Percentiles rank a stretch among this genome's conserved stretches.
These are phyloP conservation scores for Pestalotiopsis sp. DNA, from an alignment of 2,329 filamentous ascomycete species.

Conservation along the genomic window DNA sequence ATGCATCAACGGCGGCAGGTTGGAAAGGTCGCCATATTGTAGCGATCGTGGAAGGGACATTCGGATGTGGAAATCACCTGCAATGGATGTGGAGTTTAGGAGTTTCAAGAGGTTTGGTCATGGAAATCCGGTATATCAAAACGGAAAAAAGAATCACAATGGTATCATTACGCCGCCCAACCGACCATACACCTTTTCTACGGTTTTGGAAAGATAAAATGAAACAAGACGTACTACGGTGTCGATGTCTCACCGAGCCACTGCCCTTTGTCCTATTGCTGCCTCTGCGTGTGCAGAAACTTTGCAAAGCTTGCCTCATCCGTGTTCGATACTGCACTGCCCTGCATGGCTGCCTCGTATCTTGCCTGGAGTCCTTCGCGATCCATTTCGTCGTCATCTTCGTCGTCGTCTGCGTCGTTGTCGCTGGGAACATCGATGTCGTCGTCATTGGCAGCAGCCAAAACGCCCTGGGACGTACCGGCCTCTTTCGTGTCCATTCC, in stretches of 20 bases:
- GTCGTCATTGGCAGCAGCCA: conserved; percentile 49
- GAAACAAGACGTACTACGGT: conserved; percentile 9
- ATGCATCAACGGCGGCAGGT: not conserved
- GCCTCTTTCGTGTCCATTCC: conserved; percentile 41
- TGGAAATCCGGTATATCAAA: conserved; percentile 18
- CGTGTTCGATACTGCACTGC: conserved; percentile 53
- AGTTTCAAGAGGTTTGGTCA: conserved; percentile 15
- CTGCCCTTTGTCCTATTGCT: conserved; percentile 19
- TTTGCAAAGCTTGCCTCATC: conserved; percentile 66
- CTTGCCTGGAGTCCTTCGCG: conserved; percentile 71
- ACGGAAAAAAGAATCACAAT: conserved; percentile 17
- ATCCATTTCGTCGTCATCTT: conserved; percentile 61
- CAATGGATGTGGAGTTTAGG: not conserved
- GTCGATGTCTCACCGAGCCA: conserved; percentile 23
- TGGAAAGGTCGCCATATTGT: not conserved
- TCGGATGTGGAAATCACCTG: not conserved
- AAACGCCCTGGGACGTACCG: conserved; percentile 24
- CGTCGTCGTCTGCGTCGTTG: conserved; percentile 61
- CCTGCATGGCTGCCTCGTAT: conserved; percentile 75
- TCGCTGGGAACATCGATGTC: conserved; percentile 49
- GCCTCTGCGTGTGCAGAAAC: conserved; percentile 53
- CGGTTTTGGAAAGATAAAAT: not conserved
- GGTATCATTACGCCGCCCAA: conserved; percentile 27
- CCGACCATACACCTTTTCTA: not conserved
- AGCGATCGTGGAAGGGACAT: not conserved